These are phyloP conservation scores for Rhizopus sp. DNA, from an alignment of 371 early-diverging fungal species.

Conservation along the genomic window DNA sequence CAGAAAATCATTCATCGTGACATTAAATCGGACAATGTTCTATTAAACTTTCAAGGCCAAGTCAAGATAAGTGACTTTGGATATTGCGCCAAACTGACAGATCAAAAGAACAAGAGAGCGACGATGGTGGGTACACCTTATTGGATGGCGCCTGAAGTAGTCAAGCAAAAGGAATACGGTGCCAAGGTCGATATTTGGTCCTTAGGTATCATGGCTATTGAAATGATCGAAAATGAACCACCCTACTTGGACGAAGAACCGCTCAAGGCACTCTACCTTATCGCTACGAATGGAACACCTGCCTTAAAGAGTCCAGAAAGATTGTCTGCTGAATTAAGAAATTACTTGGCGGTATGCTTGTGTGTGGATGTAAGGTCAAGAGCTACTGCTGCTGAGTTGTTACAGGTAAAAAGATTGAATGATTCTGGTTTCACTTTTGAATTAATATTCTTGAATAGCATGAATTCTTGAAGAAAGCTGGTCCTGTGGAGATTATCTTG, in stretches of 20 bases:
- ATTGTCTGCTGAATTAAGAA: constrained; percentile 76
- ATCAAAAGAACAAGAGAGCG: constrained; percentile 71
- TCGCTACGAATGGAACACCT: constrained; percentile 97
- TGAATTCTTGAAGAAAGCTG: constrained; percentile 44
- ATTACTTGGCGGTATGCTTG: constrained; percentile 83
- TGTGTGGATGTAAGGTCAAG: constrained; percentile 91
- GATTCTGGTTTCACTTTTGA: background rate
- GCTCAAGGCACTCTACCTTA: constrained; percentile 91
- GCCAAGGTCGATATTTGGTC: constrained; percentile 93
- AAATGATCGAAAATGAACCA: constrained; percentile 97
- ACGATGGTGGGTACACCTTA: constrained; percentile 96
- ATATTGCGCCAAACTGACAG: constrained; percentile 85
- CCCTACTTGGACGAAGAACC: constrained; percentile 97
- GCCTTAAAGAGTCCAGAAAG: constrained; percentile 83
- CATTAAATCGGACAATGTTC: constrained; percentile 87
- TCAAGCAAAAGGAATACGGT: constrained; percentile 88
- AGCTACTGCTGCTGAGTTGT: constrained; percentile 79
- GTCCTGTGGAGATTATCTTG: constrained; percentile 31
- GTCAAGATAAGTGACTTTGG: constrained; percentile 93
- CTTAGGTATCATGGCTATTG: constrained; percentile 93
- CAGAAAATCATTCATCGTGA: constrained; percentile 90
- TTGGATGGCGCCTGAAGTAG: constrained; percentile 94
- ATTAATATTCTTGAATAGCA: constrained; percentile 24
- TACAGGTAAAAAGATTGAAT: constrained; percentile 46
- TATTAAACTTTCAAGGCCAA: constrained; percentile 76